Base-by-base conservation (phyloP, 176 grass and related monocot genomes). In the Triticum urartu region DNA sequence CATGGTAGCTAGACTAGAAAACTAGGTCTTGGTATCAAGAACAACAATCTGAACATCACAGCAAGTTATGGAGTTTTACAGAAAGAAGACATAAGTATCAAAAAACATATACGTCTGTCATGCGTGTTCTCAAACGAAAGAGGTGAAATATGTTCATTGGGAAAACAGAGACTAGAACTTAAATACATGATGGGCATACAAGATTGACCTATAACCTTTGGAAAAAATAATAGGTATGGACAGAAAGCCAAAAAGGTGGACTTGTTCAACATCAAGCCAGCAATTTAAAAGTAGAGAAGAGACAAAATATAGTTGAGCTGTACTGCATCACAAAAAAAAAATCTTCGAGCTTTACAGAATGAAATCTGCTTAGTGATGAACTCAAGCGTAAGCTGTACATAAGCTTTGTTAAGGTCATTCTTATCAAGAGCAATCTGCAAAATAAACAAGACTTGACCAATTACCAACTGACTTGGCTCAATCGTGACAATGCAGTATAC, bases 371-470 rank as follows among this genome's bases (percentile, higher is more conserved):
- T 98, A 34, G 88, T 82, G 58, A 92, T 81, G 47, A 98, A 92
- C 80, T 98, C 91, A 82, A 98, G 85, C 8, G 96, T 95, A 87
- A 95, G 72, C 77, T 98, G 96, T 80, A 98, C 34, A 42, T 92
- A 98, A 91, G 90, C 90, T 89, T 98, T 95, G 78, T 95, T 88
- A n/a, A 94, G 91, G 78, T 95, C 88, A 77, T 98, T 91, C 43
- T 92, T 98, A 75, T 94, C 96, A 0, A 98, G 84, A 68, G 80
- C 88, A 92, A 98, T 98, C 96, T 98, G 84, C 91, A 85, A 89
- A 64, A 64, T 6, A 86, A 78, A 81, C 45, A 82, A 48, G 26
- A 80, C 6, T 80, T 78, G 48, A 43, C 34, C 13, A 63, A 79
- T 79, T 71, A 90, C 72, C 77, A 72, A 72, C 52, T 77, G 22